These are phyloP conservation scores for Suillus placidus DNA, from an alignment of 768 basidiomycete species.

Conservation along the genomic window DNA sequence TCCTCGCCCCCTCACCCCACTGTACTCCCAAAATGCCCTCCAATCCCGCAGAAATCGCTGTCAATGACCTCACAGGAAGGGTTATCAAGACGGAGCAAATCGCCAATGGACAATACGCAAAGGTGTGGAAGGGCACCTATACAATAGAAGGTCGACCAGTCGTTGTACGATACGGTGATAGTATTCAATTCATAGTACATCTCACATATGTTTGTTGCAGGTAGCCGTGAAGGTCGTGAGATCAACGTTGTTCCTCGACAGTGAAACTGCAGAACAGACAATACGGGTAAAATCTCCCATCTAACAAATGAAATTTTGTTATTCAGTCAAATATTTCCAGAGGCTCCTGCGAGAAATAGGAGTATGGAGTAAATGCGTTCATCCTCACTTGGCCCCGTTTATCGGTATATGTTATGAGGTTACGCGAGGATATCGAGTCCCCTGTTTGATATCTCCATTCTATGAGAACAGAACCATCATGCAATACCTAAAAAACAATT, in stretches of 20 bases:
- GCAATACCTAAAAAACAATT: slow-evolving; percentile 47
- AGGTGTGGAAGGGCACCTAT: background rate
- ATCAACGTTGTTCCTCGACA: background rate
- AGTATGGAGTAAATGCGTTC: slow-evolving; percentile 26
- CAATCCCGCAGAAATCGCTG: background rate
- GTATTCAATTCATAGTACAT: background rate
- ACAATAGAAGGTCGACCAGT: background rate
- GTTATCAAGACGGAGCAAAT: background rate
- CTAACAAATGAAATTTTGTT: background rate
- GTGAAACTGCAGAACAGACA: background rate
- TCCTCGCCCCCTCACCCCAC: background rate
- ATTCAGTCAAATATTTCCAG: slow-evolving; percentile 12
- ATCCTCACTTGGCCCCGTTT: slow-evolving; percentile 30
- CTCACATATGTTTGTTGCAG: background rate
- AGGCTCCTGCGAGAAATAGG: slow-evolving; percentile 32
- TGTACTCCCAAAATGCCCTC: background rate
- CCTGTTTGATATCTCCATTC: slow-evolving; percentile 61
- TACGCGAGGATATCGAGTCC: slow-evolving; percentile 18
- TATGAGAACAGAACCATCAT: slow-evolving; percentile 59
- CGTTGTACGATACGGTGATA: background rate
- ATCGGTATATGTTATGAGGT: slow-evolving; percentile 26
- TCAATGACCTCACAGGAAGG: background rate
- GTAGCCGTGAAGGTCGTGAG: background rate
- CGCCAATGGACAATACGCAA: background rate
- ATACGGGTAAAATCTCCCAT: background rate